Conservation (phyloP, 495 filamentous ascomycete species). For the Choiromyces venosus region DNA sequence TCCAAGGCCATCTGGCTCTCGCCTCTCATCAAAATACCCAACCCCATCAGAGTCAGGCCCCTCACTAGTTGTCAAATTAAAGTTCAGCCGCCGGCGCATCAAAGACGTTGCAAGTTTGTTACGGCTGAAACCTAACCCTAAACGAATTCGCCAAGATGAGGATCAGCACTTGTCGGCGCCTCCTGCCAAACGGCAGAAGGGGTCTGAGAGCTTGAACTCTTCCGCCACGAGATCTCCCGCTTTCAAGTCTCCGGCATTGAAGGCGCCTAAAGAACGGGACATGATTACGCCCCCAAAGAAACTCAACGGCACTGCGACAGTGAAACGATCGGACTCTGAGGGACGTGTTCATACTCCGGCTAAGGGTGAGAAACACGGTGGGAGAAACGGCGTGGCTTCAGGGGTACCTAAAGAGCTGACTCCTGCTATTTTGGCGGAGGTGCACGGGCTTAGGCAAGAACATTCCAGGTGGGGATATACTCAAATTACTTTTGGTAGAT, state of each 20-base stretch:
- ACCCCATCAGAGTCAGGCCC: slow-evolving; percentile 18
- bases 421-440: slow-evolving; percentile 22
- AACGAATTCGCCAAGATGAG: slow-evolving; percentile 34
- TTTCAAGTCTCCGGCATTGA: slow-evolving; percentile 38
- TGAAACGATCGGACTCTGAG: slow-evolving; percentile 32
- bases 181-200: slow-evolving; percentile 35
- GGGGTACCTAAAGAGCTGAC: slow-evolving; percentile 12
- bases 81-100: slow-evolving; percentile 28
- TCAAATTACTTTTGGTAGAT: not conserved
- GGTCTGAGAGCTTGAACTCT: slow-evolving; percentile 16
- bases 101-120: slow-evolving; percentile 32
- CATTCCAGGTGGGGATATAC: slow-evolving; percentile 28
- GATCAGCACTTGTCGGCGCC: slow-evolving; percentile 33
- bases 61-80: slow-evolving; percentile 35
- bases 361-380: slow-evolving; percentile 37
- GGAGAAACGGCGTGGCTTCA: slow-evolving; percentile 14
- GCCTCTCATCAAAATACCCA: slow-evolving; percentile 30
- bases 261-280: slow-evolving; percentile 29
- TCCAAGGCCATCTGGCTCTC: slow-evolving; percentile 34
- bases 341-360: slow-evolving; percentile 32
- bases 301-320: slow-evolving; percentile 26
- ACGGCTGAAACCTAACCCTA: slow-evolving; percentile 34
- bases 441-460: slow-evolving; percentile 24
- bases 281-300: slow-evolving; percentile 41
- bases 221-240: slow-evolving; percentile 32